Evolutionary conservation across 169 alveolate species (phyloP).

Genomic region (Plasmodium vivax): DNA sequence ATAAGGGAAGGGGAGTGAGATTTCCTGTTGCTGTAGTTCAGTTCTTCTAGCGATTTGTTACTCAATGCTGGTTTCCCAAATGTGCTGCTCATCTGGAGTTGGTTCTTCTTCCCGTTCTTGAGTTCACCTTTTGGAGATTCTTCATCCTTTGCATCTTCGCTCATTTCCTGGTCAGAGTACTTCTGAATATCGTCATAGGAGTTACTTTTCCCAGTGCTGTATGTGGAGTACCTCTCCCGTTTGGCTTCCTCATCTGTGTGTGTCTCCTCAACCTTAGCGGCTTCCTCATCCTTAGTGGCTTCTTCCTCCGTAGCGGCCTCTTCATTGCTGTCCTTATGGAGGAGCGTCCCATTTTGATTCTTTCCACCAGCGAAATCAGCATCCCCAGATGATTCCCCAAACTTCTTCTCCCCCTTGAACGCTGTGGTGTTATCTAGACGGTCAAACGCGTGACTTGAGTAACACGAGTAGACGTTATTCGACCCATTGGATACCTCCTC

Average conservation of each 20-base stretch:
- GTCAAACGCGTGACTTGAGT: neutral
- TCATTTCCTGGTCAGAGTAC: neutral
- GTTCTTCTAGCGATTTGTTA: conserved; percentile 40
- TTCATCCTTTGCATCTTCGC: neutral
- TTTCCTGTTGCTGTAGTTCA: conserved; percentile 47
- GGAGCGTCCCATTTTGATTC: neutral
- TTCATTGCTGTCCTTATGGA: neutral
- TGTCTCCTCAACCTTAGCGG: neutral
- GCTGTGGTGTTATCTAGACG: neutral
- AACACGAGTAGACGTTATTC: conserved; percentile 6
- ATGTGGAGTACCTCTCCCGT: neutral
- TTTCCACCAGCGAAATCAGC: neutral
- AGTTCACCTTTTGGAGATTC: neutral
- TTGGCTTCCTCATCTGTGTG: neutral
- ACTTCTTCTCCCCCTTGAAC: neutral
- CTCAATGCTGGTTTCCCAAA: conserved; percentile 12
- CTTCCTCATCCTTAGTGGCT: neutral
- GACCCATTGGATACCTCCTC: conserved; percentile 2
- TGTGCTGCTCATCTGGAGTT: neutral
- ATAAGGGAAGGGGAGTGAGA: neutral
- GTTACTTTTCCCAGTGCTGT: neutral
- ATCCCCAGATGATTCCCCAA: neutral
- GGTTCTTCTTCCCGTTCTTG: neutral
- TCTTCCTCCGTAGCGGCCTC: neutral
- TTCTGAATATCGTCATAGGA: neutral